A percentile compares a stretch with the other conserved stretches of the same genome.
These are phyloP conservation scores for Solanum pinnatisectum DNA, from an alignment of 257 asterid species.

Conservation along the genomic window DNA sequence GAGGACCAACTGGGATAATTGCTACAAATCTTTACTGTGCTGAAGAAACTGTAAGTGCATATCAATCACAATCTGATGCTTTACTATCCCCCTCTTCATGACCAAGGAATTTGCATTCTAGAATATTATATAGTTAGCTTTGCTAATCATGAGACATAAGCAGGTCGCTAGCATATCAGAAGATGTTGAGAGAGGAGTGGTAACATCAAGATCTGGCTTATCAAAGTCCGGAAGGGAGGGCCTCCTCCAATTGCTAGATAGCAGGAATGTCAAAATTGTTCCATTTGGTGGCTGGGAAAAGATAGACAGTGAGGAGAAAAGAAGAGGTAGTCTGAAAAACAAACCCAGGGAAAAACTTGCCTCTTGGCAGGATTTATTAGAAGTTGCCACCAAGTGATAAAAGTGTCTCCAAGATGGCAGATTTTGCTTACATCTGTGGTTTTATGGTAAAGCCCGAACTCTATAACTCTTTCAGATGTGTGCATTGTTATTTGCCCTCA, in stretches of 20 bases:
- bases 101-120: background rate
- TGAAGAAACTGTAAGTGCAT: slow-evolving; percentile 64
- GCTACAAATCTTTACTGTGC: slow-evolving; percentile 80
- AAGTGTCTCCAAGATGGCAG: background rate
- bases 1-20: slow-evolving; percentile 87
- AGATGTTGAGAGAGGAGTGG: slow-evolving; percentile 44
- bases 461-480: background rate
- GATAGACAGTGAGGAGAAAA: slow-evolving; percentile 61
- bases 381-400: slow-evolving; percentile 27
- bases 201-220: slow-evolving; percentile 21
- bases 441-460: background rate
- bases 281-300: slow-evolving; percentile 55
- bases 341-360: slow-evolving; percentile 68
- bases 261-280: slow-evolving; percentile 41
- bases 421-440: background rate
- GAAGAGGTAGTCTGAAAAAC: slow-evolving; percentile 41
- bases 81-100: background rate
- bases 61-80: background rate
- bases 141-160: slow-evolving; percentile 6
- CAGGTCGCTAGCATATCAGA: slow-evolving; percentile 70
- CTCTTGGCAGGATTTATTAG: slow-evolving; percentile 62
- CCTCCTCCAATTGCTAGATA: slow-evolving; percentile 41
- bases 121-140: background rate
- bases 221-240: slow-evolving; percentile 64
- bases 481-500: background rate